A percentile compares a stretch with the other conserved stretches of the same genome.
phyloP scores from a whole-genome alignment of 495 filamentous ascomycete genomes.

The Cudoniella acicularis region DNA sequence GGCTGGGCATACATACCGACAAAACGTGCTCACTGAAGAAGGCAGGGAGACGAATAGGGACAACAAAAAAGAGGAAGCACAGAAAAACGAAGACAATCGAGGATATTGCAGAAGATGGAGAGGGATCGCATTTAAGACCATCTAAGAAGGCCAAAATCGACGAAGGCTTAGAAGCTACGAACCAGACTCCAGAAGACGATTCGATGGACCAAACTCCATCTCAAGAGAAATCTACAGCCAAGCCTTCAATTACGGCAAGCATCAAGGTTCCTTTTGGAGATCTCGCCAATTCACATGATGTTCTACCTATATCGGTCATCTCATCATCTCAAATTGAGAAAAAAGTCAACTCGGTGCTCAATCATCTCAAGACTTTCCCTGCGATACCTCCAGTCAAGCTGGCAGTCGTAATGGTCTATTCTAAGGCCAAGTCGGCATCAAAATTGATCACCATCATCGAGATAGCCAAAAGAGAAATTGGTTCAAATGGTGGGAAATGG shows the following conservation, averaged over 20 bases:
- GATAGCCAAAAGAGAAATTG: slow-evolving; percentile 57
- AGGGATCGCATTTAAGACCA: not conserved
- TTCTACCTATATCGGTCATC: slow-evolving; percentile 36
- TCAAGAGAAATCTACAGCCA: not conserved
- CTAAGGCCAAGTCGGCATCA: slow-evolving; percentile 44
- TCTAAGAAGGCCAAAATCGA: not conserved
- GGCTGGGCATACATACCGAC: not conserved
- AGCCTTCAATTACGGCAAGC: not conserved
- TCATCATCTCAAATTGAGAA: slow-evolving; percentile 53
- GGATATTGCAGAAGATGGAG: not conserved
- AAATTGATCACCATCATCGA: slow-evolving; percentile 65
- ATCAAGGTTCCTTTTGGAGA: not conserved
- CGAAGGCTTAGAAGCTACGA: not conserved
- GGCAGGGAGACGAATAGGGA: not conserved
- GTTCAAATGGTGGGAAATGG: slow-evolving; percentile 46
- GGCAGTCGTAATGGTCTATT: slow-evolving; percentile 41
- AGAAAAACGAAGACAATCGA: not conserved
- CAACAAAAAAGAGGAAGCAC: slow-evolving; percentile 2
- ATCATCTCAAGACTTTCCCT: slow-evolving; percentile 34
- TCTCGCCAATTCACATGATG: slow-evolving; percentile 7
- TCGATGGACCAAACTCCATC: not conserved
- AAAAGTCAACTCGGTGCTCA: slow-evolving; percentile 44
- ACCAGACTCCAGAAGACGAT: not conserved
- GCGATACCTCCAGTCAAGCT: slow-evolving; percentile 30
- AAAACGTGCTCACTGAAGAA: not conserved